Evolutionary conservation across 192 early-diverging fungal species (phyloP), one percentile per base, ranked within the genome.

Genomic region (Coemansia sp.): DNA sequence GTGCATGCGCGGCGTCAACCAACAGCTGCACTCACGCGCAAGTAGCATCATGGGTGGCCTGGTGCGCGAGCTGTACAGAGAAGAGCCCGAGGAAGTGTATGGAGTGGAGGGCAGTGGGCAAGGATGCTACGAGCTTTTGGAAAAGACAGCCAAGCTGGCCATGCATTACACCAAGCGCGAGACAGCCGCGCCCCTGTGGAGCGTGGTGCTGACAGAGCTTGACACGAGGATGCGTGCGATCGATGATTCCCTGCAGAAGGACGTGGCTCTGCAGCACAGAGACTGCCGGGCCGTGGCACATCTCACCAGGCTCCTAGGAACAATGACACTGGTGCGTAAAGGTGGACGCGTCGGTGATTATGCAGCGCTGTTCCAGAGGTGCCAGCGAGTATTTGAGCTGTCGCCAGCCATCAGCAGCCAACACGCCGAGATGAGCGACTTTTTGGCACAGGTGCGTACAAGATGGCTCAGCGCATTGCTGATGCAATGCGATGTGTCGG

Each of bases 1-100:
- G 54, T 80, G 83, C 24, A 78, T 92, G 58, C 90, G 94, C 58
- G 72, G 75, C 54, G 83, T 85, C 46, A 67, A 80, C 0, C 44
- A 71, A 14, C 65, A 64, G 36, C 38, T 88, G 35, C 81, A 86
- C 60, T 87, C 84, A 5, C 62, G 76, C 13, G 67, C 80, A 1
- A 33, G 60, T 1, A 50, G 58, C 2, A 69, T 83, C 20, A 42
- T 84, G 22, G 35, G 29, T 2, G 64, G 64, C 10, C 30, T 80
- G 42, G 29, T 78, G 47, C 55, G 39, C 18, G 58, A 61, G 42
- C 45, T 69, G 1, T 59, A 56, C 34, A 56, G 52, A 25, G 64
- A 72, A n/a, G 50, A 62, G 18, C n/a, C n/a, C n/a, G n/a, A n/a
- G n/a, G n/a, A n/a, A n/a, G n/a, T n/a, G n/a, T n/a, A n/a, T n/a